Base-by-base conservation (phyloP, 2,329 filamentous ascomycete genomes). In the Trematosphaeria pertusa region DNA sequence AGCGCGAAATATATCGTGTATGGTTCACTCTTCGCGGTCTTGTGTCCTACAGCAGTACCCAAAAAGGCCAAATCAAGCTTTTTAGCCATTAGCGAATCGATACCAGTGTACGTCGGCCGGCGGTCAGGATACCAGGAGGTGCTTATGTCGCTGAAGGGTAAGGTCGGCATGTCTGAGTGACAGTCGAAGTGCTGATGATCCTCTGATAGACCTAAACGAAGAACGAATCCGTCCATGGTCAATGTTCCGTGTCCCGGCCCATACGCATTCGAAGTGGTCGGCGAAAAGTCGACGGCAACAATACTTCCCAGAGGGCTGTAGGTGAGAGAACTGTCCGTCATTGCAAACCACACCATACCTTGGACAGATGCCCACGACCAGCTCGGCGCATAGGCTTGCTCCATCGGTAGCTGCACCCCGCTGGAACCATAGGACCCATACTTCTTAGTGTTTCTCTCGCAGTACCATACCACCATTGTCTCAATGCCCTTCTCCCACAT, bases 311-410 rank as follows among this genome's bases (percentile, higher is more conserved):
- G 12, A 7, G 24, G 24, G n/a, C n/a, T n/a, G n/a, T n/a, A n/a
- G 12, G 24, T 28, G 24, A 7, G 7, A 8, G 7, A 12, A 7
- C 12, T 28, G 24, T 28, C 24, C 12, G 24, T 28, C n/a, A n/a
- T n/a, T 28, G 24, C 8, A 28, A 28, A 28, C 24, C 24, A 28
- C 24, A 28, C 24, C 7, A 12, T 8, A 28, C 12, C 24, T 12
- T 36, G 11, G 8, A 44, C 32, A 11, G 42, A 44, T 3, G 33
- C 33, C 42, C 42, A 44, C 8, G 33, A 37, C 42, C 42, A 44
- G 7, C 20, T 30, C 3, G 42, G 42, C 10, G 21, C 42, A 18
- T 44, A 44, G 6, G 22, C 34, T 5, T 32, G 22, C 11, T 8
- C 15, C 12, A 17, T n/a, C 4, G 12, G 34, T 14, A 19, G 19